These are phyloP conservation scores for Cyberlindnera euphorbiiphila DNA, from an alignment of 805 yeast genomes.

Conservation along the genomic window DNA sequence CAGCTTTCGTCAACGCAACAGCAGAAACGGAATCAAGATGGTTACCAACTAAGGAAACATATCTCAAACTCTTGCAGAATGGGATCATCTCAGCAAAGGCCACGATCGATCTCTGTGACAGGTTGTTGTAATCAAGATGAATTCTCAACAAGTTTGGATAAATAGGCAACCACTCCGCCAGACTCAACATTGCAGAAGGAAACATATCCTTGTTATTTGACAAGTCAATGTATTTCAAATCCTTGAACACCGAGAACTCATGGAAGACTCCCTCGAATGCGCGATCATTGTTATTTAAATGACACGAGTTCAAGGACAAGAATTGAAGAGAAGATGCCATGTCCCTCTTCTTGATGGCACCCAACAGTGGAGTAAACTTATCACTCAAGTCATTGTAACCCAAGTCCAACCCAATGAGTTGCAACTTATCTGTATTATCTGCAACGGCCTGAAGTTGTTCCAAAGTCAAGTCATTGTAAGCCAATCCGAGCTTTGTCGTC, in stretches of 20 bases:
- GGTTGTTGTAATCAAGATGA: slow-evolving; percentile 65
- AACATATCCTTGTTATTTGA: slow-evolving; percentile 73
- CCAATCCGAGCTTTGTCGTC: slow-evolving; percentile 71
- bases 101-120: slow-evolving; percentile 52
- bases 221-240: slow-evolving; percentile 68
- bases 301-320: slow-evolving; percentile 65
- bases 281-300: slow-evolving; percentile 37
- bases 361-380: slow-evolving; percentile 29
- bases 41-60: slow-evolving; percentile 70
- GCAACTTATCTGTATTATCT: slow-evolving; percentile 47
- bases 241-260: slow-evolving; percentile 48
- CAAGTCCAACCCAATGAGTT: slow-evolving; percentile 67
- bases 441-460: slow-evolving; percentile 58
- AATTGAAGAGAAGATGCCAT: slow-evolving; percentile 35
- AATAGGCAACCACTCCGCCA: slow-evolving; percentile 65
- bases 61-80: slow-evolving; percentile 58
- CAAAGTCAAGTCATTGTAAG: slow-evolving; percentile 62
- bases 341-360: slow-evolving; percentile 25
- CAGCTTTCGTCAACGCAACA: slow-evolving; percentile 62
- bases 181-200: slow-evolving; percentile 48
- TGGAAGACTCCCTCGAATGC: slow-evolving; percentile 39
- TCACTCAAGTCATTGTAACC: slow-evolving; percentile 71
- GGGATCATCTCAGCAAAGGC: slow-evolving; percentile 72
- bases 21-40: slow-evolving; percentile 54
- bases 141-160: slow-evolving; percentile 60